Base-by-base conservation (phyloP, 768 basidiomycete species). In the Podaxis sp. region DNA sequence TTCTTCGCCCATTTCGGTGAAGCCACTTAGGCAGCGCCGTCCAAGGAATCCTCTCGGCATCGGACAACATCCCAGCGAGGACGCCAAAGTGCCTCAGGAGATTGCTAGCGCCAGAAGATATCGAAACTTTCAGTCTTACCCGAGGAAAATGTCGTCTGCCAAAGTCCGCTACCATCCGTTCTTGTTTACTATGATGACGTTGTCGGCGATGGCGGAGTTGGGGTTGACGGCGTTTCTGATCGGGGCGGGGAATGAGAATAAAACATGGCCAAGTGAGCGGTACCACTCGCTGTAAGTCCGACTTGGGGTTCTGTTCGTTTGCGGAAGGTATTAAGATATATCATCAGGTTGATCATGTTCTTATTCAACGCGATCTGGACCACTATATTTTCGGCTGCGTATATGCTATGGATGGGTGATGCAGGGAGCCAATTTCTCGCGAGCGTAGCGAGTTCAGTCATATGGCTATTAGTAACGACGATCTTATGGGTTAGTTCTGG, bases 161-260 rank as follows among this genome's bases (percentile, higher is more conserved):
- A 80, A 81, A 69, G 78, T 82, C 5, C 79, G 82, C 66, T 87
- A 86, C 63, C 85, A 87, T 63, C 86, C 86, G 1, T 79, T 86
- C 64, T 74, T 87, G 46, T 88, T 88, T 65, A 73, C 80, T 11
- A 74, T 90, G 69, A 89, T 93, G 76, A 80, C 85, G 7, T 76
- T 89, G 49, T 83, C 80, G 52, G 88, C 85, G 25, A 79, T 90
- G 71, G 85, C 88, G 19, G 90, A 93, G 72, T 81, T 92, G 57
- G 89, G 87, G 56, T 82, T 93, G 57, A 85, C 88, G 17, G 84
- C 87, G 24, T 93, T 88, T 74, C 76, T 93, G 69, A 83, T 93
- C 69, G 85, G 82, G 62, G 80, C 83, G 4, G 89, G 88, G 22
- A 89, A 87, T 70, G 84, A 86, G 67, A 75, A 80, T 56, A 73